A percentile compares a stretch with the other conserved stretches of the same genome.
phyloP scores from a whole-genome alignment of 345 rosid species.

The Sisymbrium irio region DNA sequence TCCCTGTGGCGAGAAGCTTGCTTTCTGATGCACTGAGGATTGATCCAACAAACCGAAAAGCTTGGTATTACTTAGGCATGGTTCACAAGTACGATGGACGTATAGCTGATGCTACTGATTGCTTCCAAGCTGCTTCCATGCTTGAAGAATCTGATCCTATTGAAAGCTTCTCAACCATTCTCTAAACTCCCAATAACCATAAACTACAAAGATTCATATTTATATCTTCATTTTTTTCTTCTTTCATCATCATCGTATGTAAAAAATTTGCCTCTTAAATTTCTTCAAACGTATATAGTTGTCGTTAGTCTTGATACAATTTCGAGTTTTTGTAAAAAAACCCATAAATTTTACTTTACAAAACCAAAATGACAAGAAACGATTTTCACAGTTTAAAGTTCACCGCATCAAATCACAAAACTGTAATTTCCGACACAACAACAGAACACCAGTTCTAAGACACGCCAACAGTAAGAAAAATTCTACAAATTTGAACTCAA shows the following conservation, averaged over 20 bases:
- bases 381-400: no score
- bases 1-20: constrained; percentile 82
- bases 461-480: no score
- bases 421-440: no score
- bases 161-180: constrained; percentile 72
- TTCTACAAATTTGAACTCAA: neutral
- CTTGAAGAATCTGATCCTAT: constrained; percentile 91
- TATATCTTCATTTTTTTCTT: neutral
- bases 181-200: constrained; percentile 30
- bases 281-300: neutral
- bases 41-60: constrained; percentile 80
- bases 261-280: neutral
- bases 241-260: neutral
- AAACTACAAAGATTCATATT: neutral
- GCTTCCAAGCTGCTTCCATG: constrained; percentile 95
- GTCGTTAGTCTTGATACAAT: no score
- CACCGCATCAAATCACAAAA: no score
- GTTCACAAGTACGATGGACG: constrained; percentile 80
- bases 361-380: neutral
- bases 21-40: constrained; percentile 87
- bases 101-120: constrained; percentile 78
- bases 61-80: constrained; percentile 87
- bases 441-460: no score
- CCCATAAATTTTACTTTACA: no score
- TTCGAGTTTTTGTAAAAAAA: neutral